Evolutionary conservation across 2,329 filamentous ascomycete genomes (phyloP).

Genomic region (Beauveria sp.): DNA sequence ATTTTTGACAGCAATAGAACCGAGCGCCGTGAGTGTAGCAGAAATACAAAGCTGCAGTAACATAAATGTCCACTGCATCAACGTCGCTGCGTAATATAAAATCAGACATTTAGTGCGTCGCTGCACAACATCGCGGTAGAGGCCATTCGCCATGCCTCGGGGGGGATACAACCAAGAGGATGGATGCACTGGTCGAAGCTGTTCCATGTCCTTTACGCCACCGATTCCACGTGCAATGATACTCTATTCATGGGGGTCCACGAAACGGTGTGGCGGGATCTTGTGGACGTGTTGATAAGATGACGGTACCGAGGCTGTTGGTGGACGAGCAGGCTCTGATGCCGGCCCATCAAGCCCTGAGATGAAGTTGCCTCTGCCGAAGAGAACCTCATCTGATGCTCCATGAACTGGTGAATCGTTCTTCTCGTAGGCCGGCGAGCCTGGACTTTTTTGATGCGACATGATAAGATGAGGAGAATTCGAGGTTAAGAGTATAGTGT

Average conservation of each 20-base stretch:
- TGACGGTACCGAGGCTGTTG: constrained; percentile 1
- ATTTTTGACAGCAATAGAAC: constrained; percentile 30
- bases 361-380: constrained; percentile 6
- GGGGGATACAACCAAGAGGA: constrained; percentile 38
- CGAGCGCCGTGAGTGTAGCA: constrained; percentile 42
- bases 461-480: not conserved
- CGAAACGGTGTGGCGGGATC: constrained; percentile 28
- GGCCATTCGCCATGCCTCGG: constrained; percentile 37
- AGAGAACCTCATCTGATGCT: constrained; percentile 3
- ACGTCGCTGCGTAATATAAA: constrained; percentile 35
- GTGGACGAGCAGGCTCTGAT: not conserved
- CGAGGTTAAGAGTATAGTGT: not conserved
- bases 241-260: constrained; percentile 37
- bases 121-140: constrained; percentile 41
- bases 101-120: constrained; percentile 38
- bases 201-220: constrained; percentile 38
- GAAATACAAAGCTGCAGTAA: constrained; percentile 41
- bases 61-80: constrained; percentile 39
- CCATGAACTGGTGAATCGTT: not conserved
- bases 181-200: constrained; percentile 33
- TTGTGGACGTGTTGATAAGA: constrained; percentile 13
- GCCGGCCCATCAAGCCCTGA: not conserved
- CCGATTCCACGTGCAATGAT: constrained; percentile 41
- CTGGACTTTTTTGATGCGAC: not conserved
- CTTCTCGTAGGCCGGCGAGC: not conserved